Conservation (phyloP, 2,329 filamentous ascomycete species). For the Ilyonectria mors-panacis region DNA sequence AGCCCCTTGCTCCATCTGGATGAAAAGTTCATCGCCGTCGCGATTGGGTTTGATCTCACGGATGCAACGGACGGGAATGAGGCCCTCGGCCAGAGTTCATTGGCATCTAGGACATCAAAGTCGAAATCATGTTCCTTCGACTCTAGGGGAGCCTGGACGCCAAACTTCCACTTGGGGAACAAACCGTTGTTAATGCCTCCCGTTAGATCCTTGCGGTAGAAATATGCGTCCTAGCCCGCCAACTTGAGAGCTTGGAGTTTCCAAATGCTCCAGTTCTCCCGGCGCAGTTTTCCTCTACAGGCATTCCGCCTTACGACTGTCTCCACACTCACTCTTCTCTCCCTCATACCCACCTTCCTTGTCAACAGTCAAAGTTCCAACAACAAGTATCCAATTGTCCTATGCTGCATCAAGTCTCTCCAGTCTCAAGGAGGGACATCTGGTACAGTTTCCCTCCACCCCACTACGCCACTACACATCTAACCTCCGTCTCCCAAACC, state of each 20-base stretch:
- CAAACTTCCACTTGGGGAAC: slow-evolving; percentile 85
- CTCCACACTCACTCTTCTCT: no score
- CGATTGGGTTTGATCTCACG: slow-evolving; percentile 85
- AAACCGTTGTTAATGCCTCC: slow-evolving; percentile 81
- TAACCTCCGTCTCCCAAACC: no score
- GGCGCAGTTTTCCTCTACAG: slow-evolving; percentile 54
- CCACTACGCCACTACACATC: no score
- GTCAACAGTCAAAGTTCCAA: no score
- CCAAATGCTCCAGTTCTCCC: slow-evolving; percentile 80
- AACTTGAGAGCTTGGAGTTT: slow-evolving; percentile 79
- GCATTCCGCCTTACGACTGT: no score
- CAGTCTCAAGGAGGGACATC: no score
- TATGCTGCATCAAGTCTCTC: no score
- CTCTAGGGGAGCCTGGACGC: slow-evolving; percentile 84
- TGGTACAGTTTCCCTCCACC: no score
- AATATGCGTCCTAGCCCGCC: slow-evolving; percentile 82
- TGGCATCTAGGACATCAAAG: slow-evolving; percentile 88
- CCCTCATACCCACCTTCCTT: no score
- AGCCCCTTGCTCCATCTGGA: slow-evolving; percentile 89
- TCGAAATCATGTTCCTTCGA: slow-evolving; percentile 82
- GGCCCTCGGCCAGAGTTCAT: slow-evolving; percentile 87
- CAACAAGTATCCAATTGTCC: no score
- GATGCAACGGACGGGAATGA: slow-evolving; percentile 82
- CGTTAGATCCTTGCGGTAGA: slow-evolving; percentile 83
- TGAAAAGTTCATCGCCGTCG: slow-evolving; percentile 86